phyloP scores from a whole-genome alignment of 1,139 yeast species.

The Magnusiomyces tetraspermus region DNA sequence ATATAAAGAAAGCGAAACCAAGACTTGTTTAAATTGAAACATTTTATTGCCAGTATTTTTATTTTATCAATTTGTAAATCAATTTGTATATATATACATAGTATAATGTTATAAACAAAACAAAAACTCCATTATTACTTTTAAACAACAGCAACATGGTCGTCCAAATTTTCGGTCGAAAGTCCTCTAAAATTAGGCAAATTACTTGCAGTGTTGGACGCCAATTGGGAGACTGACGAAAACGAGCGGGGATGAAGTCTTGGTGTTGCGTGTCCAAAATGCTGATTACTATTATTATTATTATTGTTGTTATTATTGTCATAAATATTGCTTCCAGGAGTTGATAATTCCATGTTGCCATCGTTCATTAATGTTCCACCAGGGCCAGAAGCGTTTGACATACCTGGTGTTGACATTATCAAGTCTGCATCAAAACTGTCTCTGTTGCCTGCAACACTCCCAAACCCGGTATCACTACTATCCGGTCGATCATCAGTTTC shows the following conservation, averaged over 20 bases:
- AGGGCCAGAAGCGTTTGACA: background rate
- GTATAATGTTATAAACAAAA: too few species aligned
- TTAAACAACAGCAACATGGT: slow-evolving; percentile 5
- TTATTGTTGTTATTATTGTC: background rate
- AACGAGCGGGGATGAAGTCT: slow-evolving; percentile 14
- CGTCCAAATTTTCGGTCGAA: slow-evolving; percentile 3
- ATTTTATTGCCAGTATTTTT: too few species aligned
- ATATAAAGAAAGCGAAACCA: background rate
- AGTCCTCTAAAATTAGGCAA: slow-evolving; percentile 4
- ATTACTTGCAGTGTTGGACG: slow-evolving; percentile 14
- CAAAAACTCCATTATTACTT: too few species aligned
- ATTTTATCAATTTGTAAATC: too few species aligned
- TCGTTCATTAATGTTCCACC: background rate
- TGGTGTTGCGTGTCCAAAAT: slow-evolving; percentile 4
- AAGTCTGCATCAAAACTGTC: too few species aligned
- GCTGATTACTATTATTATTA: background rate
- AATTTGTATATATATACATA: too few species aligned
- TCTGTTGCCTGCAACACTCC: too few species aligned
- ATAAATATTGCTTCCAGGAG: too few species aligned
- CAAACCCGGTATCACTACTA: too few species aligned
- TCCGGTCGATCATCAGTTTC: background rate
- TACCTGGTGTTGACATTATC: too few species aligned
- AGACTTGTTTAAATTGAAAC: too few species aligned
- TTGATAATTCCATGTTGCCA: too few species aligned
- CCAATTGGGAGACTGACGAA: slow-evolving; percentile 14